Evolutionary conservation across 257 asterid genomes (phyloP).

Genomic region (Solanum ossicruentum): DNA sequence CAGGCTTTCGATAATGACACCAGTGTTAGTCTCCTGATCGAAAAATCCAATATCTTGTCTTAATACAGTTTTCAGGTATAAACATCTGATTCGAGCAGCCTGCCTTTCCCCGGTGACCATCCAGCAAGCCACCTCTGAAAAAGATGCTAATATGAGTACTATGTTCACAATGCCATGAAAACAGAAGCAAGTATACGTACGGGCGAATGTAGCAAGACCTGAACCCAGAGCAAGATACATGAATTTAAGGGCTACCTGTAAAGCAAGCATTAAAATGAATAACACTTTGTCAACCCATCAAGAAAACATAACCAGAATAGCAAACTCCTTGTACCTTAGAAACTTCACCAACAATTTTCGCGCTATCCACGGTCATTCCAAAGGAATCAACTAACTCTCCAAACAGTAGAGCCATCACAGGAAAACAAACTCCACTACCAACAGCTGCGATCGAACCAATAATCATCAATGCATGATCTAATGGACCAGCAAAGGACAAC

Average conservation of each 20-base stretch:
- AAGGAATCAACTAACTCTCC: conserved; percentile 66
- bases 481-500: conserved; percentile 46
- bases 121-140: conserved; percentile 82
- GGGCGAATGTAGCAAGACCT: conserved; percentile 52
- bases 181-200: conserved; percentile 18
- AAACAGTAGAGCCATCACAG: conserved; percentile 59
- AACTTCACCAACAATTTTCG: conserved; percentile 26
- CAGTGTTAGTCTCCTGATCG: conserved; percentile 60
- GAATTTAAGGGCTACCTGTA: conserved; percentile 50
- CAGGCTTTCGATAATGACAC: conserved; percentile 76
- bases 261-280: background rate
- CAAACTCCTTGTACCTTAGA: conserved; percentile 26
- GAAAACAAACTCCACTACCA: conserved; percentile 53
- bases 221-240: conserved; percentile 61
- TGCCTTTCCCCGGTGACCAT: conserved; percentile 86
- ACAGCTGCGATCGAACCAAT: conserved; percentile 52
- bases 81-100: conserved; percentile 58
- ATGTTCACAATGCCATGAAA: background rate
- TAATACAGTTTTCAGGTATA: conserved; percentile 50
- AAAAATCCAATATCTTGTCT: conserved; percentile 77
- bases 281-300: background rate
- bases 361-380: conserved; percentile 13
- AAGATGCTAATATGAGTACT: background rate
- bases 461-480: conserved; percentile 50
- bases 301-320: background rate